A percentile compares a stretch with the other conserved stretches of the same genome.
Conservation (phyloP, 768 basidiomycete species). For the Serendipita vermifera region DNA sequence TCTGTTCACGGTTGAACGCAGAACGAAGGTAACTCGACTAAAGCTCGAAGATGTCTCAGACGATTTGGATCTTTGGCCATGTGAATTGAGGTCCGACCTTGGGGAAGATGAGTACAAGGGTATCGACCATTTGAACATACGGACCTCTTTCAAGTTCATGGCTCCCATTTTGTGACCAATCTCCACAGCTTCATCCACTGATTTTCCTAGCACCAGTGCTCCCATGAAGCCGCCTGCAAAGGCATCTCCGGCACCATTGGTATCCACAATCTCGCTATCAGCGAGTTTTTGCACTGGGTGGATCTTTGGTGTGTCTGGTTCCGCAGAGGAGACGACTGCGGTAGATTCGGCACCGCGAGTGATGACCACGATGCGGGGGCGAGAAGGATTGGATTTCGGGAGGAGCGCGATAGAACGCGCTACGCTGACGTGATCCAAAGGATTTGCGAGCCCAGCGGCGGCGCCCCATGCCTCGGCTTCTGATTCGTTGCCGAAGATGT, state of each 20-base stretch:
- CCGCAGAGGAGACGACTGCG: slow-evolving; percentile 50
- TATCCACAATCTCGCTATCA: slow-evolving; percentile 72
- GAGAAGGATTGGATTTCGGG: slow-evolving; percentile 61
- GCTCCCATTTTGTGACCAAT: slow-evolving; percentile 76
- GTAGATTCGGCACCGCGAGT: slow-evolving; percentile 82
- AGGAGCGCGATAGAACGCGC: slow-evolving; percentile 63
- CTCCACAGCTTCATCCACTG: slow-evolving; percentile 60
- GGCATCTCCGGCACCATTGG: slow-evolving; percentile 95
- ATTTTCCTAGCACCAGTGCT: slow-evolving; percentile 67
- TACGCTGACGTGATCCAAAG: slow-evolving; percentile 51
- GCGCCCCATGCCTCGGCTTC: slow-evolving; percentile 82
- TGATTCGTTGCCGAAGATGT: slow-evolving; percentile 91
- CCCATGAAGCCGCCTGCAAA: slow-evolving; percentile 96
- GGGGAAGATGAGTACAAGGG: slow-evolving; percentile 8
- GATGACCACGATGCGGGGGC: slow-evolving; percentile 74
- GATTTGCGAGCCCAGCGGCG: slow-evolving; percentile 53
- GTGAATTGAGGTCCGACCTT: slow-evolving; percentile 45
- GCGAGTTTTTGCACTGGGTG: slow-evolving; percentile 46
- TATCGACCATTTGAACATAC: neutral
- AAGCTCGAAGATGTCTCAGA: too few relatives aligned
- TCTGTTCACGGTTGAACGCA: too few relatives aligned
- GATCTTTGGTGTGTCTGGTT: slow-evolving; percentile 40
- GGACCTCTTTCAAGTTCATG: slow-evolving; percentile 72
- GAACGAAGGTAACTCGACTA: too few relatives aligned
- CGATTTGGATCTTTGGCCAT: slow-evolving; percentile 39